Conservation (phyloP, 305 asterid genomes). For the Caryopteris hybrid region DNA sequence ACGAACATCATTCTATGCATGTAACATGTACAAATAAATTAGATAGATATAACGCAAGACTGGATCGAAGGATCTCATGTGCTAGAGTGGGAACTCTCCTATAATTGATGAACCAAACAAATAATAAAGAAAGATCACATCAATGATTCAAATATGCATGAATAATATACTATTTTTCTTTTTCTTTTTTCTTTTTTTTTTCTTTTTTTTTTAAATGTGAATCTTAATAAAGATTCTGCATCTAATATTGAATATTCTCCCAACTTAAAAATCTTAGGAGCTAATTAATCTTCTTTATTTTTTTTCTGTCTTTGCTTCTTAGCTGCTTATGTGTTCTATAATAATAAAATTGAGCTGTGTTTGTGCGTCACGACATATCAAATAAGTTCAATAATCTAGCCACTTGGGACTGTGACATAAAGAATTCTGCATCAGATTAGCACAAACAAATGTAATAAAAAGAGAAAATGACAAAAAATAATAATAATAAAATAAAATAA, state of each 20-base stretch:
- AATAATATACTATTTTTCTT: background rate
- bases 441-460: slow-evolving; percentile 28
- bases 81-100: background rate
- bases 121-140: background rate
- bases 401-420: slow-evolving; percentile 23
- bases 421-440: slow-evolving; percentile 53
- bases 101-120: too few relatives aligned
- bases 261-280: slow-evolving; percentile 18
- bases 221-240: slow-evolving; percentile 24
- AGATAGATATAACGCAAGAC: too few relatives aligned
- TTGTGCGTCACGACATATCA: slow-evolving; percentile 1
- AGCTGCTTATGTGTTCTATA: slow-evolving; percentile 14
- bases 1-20: too few relatives aligned
- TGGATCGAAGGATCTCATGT: too few relatives aligned
- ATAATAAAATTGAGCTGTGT: slow-evolving; percentile 16
- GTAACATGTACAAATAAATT: too few relatives aligned
- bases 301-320: slow-evolving; percentile 2
- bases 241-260: slow-evolving; percentile 18
- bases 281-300: slow-evolving; percentile 15
- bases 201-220: too few relatives aligned
- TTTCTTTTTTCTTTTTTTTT: too few relatives aligned
- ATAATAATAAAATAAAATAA: too few relatives aligned
- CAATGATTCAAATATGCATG: background rate
- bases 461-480: slow-evolving; percentile 36
- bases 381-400: background rate